Evolutionary conservation across 2,329 filamentous ascomycete species (phyloP).

Genomic region (Chaetomiaceae sp.): DNA sequence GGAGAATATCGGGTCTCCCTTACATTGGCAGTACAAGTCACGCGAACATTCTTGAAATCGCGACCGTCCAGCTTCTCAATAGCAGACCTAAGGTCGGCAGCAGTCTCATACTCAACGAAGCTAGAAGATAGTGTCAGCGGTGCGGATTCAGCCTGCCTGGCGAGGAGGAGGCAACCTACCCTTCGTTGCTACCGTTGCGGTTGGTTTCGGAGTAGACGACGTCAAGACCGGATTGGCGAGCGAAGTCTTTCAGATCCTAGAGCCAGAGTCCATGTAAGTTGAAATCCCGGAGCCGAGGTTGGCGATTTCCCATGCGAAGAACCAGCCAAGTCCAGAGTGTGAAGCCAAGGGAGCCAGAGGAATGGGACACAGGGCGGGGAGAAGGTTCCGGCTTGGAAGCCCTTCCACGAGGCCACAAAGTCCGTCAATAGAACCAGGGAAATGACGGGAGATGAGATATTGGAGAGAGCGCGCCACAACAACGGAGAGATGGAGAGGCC

Average conservation of each 20-base stretch:
- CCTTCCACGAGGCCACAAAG: conserved; percentile 11
- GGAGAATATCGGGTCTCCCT: conserved; percentile 30
- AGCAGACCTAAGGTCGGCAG: conserved; percentile 79
- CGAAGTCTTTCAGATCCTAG: conserved; percentile 99
- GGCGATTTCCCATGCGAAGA: conserved; percentile 32
- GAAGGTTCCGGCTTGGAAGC: conserved; percentile 14
- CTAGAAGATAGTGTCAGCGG: conserved; percentile 42
- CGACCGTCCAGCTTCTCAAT: conserved; percentile 91
- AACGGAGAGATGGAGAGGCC: conserved; percentile 7
- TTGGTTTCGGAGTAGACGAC: conserved; percentile 97
- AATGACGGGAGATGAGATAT: conserved; percentile 6
- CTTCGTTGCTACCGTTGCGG: conserved; percentile 86
- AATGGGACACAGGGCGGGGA: neutral
- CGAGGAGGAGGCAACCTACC: conserved; percentile 60
- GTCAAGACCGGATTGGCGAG: conserved; percentile 90
- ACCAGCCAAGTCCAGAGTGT: conserved; percentile 32
- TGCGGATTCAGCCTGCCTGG: neutral
- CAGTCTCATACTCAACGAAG: conserved; percentile 97
- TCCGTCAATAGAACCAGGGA: conserved; percentile 19
- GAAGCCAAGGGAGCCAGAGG: conserved; percentile 33
- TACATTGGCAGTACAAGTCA: conserved; percentile 86
- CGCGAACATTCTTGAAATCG: conserved; percentile 86
- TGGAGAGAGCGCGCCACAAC: conserved; percentile 6
- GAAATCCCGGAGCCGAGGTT: conserved; percentile 48
- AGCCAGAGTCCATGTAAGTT: conserved; percentile 78